phyloP scores from a whole-genome alignment of 306 rosid genomes.

The Senna siamea region DNA sequence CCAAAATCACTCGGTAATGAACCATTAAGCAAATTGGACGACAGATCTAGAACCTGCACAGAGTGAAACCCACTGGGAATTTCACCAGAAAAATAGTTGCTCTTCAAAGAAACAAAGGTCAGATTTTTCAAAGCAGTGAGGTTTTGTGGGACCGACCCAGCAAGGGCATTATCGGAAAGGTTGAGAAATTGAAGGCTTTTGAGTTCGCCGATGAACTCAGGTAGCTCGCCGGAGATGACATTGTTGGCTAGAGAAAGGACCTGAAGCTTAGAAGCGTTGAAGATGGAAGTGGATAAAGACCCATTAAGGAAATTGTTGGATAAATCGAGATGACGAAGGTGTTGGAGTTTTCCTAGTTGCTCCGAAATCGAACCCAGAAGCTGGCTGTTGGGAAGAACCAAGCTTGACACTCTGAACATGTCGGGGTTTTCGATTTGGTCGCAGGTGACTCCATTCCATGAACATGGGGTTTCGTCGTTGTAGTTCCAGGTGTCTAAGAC shows the following conservation, averaged over 20 bases:
- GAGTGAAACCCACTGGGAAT: constrained; percentile 59
- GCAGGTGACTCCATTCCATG: constrained; percentile 89
- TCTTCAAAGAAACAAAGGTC: constrained; percentile 63
- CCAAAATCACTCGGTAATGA: constrained; percentile 69
- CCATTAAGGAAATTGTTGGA: constrained; percentile 88
- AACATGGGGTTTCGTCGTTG: constrained; percentile 72
- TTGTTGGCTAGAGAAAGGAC: constrained; percentile 75
- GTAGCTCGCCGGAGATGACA: constrained; percentile 75
- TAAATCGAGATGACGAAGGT: constrained; percentile 80
- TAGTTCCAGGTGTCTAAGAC: constrained; percentile 73
- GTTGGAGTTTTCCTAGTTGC: constrained; percentile 62
- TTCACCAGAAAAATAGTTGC: constrained; percentile 72
- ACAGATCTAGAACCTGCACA: constrained; percentile 74
- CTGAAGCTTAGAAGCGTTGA: constrained; percentile 80
- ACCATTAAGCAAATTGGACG: constrained; percentile 78
- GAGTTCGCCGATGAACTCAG: constrained; percentile 55
- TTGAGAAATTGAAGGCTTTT: constrained; percentile 68
- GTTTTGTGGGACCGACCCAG: constrained; percentile 65
- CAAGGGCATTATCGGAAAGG: constrained; percentile 84
- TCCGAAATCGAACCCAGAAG: constrained; percentile 81
- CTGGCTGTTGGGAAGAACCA: constrained; percentile 63
- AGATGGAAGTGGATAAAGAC: constrained; percentile 64
- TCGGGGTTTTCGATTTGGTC: constrained; percentile 49
- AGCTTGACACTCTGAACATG: constrained; percentile 66
- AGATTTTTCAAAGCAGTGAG: constrained; percentile 61